phyloP scores from a whole-genome alignment of 371 early-diverging fungal genomes.

The Rhizopus microsporus region DNA sequence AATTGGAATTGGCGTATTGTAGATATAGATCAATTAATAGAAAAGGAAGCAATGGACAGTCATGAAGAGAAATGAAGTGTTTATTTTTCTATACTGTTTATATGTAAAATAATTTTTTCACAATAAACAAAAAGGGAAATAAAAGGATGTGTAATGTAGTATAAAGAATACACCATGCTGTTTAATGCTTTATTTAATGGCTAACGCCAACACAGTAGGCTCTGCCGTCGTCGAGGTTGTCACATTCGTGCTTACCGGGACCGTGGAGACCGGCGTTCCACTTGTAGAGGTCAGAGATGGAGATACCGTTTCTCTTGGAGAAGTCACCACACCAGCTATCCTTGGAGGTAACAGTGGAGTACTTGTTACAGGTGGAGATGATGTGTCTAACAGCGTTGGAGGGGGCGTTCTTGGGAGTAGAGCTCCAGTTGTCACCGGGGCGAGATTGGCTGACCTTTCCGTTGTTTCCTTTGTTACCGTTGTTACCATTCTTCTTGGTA shows the following conservation, averaged over 20 bases:
- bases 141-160: constrained; percentile 6
- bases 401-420: constrained; percentile 28
- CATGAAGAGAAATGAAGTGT: constrained; percentile 7
- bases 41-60: constrained; percentile 48
- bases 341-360: constrained; percentile 24
- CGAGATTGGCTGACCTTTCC: constrained; percentile 19
- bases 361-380: constrained; percentile 35
- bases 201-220: constrained; percentile 34
- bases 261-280: constrained; percentile 40
- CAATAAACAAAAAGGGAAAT: background rate
- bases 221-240: constrained; percentile 40
- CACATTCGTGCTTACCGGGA: constrained; percentile 30
- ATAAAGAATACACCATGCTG: background rate
- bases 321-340: constrained; percentile 30
- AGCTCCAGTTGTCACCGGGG: constrained; percentile 29
- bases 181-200: constrained; percentile 8
- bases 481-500: constrained; percentile 23
- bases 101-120: background rate
- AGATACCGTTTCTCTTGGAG: constrained; percentile 28
- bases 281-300: constrained; percentile 21
- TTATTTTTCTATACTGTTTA: constrained; percentile 8
- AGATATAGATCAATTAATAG: constrained; percentile 62
- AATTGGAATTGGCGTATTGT: constrained; percentile 61
- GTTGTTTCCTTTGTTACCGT: constrained; percentile 12
- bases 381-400: constrained; percentile 34